Evolutionary conservation across 768 basidiomycete genomes (phyloP).

Genomic region (Filobasidium floriforme): DNA sequence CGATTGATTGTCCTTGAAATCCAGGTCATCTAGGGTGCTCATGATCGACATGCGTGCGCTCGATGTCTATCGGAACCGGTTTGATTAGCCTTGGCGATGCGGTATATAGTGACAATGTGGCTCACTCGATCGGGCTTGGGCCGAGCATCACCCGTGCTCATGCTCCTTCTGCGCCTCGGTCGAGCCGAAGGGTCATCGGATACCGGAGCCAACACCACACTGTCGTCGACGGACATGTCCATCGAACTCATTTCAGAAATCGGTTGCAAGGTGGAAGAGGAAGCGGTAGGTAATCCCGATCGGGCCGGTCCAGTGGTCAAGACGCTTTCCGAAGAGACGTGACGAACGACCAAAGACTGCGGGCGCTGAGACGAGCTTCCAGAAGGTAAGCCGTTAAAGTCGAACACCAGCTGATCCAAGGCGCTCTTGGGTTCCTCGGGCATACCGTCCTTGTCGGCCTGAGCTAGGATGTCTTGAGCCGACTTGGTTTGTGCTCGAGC

Average conservation of each 20-base stretch:
- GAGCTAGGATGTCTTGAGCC: conserved; percentile 34
- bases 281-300: not conserved
- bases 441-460: conserved; percentile 28
- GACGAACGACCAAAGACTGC: conserved; percentile 10
- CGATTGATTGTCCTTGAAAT: conserved; percentile 31
- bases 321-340: conserved; percentile 17
- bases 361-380: not conserved
- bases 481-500: conserved; percentile 34
- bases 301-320: conserved; percentile 15
- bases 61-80: conserved; percentile 26
- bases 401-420: conserved; percentile 30
- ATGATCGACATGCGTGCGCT: conserved; percentile 7
- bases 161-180: conserved; percentile 29
- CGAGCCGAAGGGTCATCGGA: not conserved
- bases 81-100: conserved; percentile 21
- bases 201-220: conserved; percentile 6
- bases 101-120: conserved; percentile 24
- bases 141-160: conserved; percentile 37
- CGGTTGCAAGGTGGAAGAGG: not conserved
- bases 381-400: conserved; percentile 1
- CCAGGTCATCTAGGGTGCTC: conserved; percentile 23
- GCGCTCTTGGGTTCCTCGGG: conserved; percentile 37
- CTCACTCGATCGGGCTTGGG: conserved; percentile 25
- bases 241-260: conserved; percentile 12
- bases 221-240: not conserved